Evolutionary conservation across 2,329 filamentous ascomycete species (phyloP), one percentile per base, ranked within the genome.

Genomic region (Passalora sequoiae): DNA sequence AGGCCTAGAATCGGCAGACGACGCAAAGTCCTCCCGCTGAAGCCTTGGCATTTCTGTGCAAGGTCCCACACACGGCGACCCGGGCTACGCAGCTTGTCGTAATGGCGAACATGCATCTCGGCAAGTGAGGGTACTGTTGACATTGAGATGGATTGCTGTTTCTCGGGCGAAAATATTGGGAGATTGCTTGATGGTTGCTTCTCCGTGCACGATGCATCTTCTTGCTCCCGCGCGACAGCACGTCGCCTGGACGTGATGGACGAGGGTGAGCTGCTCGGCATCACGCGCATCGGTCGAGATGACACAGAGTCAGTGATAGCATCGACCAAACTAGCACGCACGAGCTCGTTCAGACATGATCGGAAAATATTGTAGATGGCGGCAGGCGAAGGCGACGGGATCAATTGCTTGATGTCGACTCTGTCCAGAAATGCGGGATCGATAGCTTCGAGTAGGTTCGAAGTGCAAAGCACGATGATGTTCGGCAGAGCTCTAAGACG

Each of bases 401-500:
- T 60, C 35, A 61, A 57, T 44, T 74, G 66, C 44, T 71, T 69
- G 44, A 74, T 64, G 47, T 73, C 70, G 16, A 73, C 66, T 2
- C 72, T 65, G 43, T 75, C 71, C 9, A 74, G 58, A 49, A 75
- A 75, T 1, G 72, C 72, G 4, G 61, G 50, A 45, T 75, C 66
- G 50, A 75, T 61, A 6, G 66, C 66, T 9, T 56, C 58, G 10
- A 71, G 57, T 6, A 75, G 54, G 41, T 76, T 76, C 56, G 68
- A 75, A 0, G 73, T 75, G 53, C 70, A 75, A 22, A 75, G 57
- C 5, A 74, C 62, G 19, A 75, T 51, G 16, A 76, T 63, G 45
- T 76, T 75, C 0, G 62, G 56, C 17, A 65, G 57, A 20, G 60
- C 49, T 17, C 66, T 61, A 1, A 75, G 48, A 4, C 65, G 64